Evolutionary conservation across 495 filamentous ascomycete genomes (phyloP), one percentile per base, ranked within the genome.

Genomic region (Melanomma pulvis-pyrius): DNA sequence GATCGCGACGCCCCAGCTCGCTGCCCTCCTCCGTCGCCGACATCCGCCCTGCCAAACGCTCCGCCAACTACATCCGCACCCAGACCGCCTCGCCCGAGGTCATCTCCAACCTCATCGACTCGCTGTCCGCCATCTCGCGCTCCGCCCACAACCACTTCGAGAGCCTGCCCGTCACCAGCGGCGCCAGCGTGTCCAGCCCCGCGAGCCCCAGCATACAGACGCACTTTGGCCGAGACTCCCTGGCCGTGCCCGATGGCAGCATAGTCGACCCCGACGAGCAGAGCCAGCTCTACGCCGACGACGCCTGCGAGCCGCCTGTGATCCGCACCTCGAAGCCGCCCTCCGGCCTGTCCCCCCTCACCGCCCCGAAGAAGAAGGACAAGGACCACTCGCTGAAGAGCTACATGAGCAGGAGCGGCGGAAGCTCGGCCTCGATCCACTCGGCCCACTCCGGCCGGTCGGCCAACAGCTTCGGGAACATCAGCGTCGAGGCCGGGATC

Each of bases 51-150:
- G 69, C 58, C 55, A 69, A 62, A 48, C 68, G 65, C 61, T 72
- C 77, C 39, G 72, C 75, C 57, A 84, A 82, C 64, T 73, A 76
- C 48, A 74, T 83, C 32, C 75, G 76, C 50, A 57, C 85, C 28
- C 76, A 83, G 49, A 85, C 91, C 49, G 88, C 90, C 1, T 94
- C 92, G 15, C 92, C 94, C 26, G 92, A 96, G 76, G 90, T 98
- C 52, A 98, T 98, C 65, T 93, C 90, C 54, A 92, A 90, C 41
- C 82, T 98, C 55, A 96, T 98, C 75, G 93, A 92, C 55, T 94
- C 92, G 3, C 84, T 98, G 19, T 92, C 91, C 21, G 86, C 88
- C 74, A 96, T 98, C 67, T 92, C 92, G 0, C 82, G 85, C 51
- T 89, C 91, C 24, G 82, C 88, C 64, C 87, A 84, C 71, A 82